These are phyloP conservation scores for Tetrahymena malaccensis DNA, from an alignment of 73 alveolate genomes.

Conservation along the genomic window DNA sequence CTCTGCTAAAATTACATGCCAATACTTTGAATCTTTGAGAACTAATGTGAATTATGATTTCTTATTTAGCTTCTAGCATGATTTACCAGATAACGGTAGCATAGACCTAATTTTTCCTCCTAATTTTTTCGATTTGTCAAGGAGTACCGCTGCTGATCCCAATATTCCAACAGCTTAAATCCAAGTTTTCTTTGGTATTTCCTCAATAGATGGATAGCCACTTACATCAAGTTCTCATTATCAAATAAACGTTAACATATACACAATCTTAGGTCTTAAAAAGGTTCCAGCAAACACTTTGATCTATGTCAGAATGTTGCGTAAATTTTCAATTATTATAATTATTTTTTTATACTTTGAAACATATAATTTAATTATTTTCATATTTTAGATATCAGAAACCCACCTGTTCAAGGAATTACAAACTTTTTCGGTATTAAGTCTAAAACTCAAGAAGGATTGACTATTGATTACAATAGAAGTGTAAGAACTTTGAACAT, in stretches of 20 bases:
- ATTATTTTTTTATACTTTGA: background rate
- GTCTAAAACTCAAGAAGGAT: slow-evolving; percentile 11
- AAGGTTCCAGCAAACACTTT: background rate
- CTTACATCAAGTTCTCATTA: background rate
- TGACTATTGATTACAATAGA: slow-evolving; percentile 2
- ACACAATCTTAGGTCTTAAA: background rate
- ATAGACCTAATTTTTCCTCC: background rate
- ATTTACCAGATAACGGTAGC: background rate
- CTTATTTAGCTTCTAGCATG: background rate
- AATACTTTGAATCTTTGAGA: background rate
- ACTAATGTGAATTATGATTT: background rate
- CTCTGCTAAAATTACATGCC: background rate
- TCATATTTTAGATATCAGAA: slow-evolving; percentile 3
- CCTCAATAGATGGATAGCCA: background rate
- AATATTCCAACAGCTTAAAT: background rate
- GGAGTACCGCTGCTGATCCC: background rate
- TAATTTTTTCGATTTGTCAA: background rate
- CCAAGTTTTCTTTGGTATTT: background rate
- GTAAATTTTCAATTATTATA: background rate
- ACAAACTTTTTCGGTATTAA: slow-evolving; percentile 16
- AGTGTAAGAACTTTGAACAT: slow-evolving; percentile 7
- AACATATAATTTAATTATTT: background rate
- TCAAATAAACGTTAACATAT: background rate
- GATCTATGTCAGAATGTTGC: background rate
- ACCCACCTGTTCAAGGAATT: slow-evolving; percentile 30